Percentiles rank a stretch among this genome's conserved stretches.
These are phyloP conservation scores for Magnusiomyces tetraspermus DNA, from an alignment of 1,139 yeast species.

Conservation along the genomic window DNA sequence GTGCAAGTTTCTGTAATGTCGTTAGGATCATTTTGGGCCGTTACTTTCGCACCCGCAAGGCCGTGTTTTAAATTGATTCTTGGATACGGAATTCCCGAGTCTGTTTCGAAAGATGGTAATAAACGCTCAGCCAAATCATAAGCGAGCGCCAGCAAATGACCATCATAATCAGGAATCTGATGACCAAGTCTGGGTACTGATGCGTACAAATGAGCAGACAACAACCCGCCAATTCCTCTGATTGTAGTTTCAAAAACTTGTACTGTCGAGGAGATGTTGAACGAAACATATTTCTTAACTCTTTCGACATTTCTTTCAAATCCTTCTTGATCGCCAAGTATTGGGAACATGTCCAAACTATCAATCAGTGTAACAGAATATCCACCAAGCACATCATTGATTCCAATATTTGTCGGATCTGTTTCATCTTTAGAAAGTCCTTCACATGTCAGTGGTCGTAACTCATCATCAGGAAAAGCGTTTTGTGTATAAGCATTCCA, in stretches of 20 bases:
- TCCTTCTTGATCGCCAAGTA: constrained; percentile 53
- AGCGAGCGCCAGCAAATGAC: constrained; percentile 59
- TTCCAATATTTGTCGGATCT: constrained; percentile 45
- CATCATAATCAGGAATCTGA: constrained; percentile 46
- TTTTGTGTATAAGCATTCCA: constrained; percentile 60
- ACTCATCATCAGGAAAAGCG: constrained; percentile 81
- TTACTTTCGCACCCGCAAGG: constrained; percentile 25
- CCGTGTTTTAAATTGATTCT: constrained; percentile 57
- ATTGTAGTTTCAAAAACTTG: constrained; percentile 85
- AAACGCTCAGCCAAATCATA: constrained; percentile 60
- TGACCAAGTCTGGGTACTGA: constrained; percentile 46
- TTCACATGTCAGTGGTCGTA: constrained; percentile 61
- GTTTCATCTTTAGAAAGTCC: constrained; percentile 57
- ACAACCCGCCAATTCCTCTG: constrained; percentile 65
- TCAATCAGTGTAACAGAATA: constrained; percentile 71
- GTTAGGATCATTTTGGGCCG: constrained; percentile 25
- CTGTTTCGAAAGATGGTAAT: constrained; percentile 55
- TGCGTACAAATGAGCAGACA: constrained; percentile 69
- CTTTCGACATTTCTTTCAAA: constrained; percentile 44
- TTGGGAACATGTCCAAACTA: constrained; percentile 66
- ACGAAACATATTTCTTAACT: constrained; percentile 38
- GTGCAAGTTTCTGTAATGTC: constrained; percentile 58
- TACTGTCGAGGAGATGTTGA: constrained; percentile 57
- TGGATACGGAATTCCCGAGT: constrained; percentile 59
- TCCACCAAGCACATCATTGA: constrained; percentile 83